These are phyloP conservation scores for Chenopodium quinoa DNA, from an alignment of 148 eudicot genomes.

Conservation along the genomic window DNA sequence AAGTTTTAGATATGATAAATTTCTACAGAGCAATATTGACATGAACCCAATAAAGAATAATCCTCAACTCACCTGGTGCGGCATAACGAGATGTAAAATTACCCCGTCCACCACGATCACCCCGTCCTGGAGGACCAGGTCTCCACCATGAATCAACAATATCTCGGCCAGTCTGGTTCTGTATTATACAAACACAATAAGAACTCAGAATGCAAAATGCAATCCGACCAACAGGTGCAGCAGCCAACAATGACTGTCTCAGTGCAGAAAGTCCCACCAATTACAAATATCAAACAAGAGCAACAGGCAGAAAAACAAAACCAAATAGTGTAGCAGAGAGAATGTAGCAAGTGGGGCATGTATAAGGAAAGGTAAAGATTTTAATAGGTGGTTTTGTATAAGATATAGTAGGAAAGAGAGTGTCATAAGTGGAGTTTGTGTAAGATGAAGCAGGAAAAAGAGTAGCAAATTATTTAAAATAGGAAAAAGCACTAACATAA, in stretches of 20 bases:
- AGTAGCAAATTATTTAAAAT: too few species aligned
- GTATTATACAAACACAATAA: slow-evolving; percentile 19
- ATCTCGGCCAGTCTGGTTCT: slow-evolving; percentile 41
- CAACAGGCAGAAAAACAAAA: background rate
- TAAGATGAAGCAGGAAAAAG: too few species aligned
- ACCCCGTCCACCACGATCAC: slow-evolving; percentile 57
- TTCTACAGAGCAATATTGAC: background rate
- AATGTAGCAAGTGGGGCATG: too few species aligned
- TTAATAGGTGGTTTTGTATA: too few species aligned
- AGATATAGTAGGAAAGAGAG: too few species aligned
- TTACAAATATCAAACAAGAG: background rate
- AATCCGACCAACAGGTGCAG: background rate
- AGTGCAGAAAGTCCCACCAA: background rate
- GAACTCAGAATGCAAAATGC: background rate
- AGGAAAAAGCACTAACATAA: too few species aligned
- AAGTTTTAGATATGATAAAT: background rate
- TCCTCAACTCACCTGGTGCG: slow-evolving; percentile 38
- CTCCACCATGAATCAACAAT: slow-evolving; percentile 44
- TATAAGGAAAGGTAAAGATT: too few species aligned
- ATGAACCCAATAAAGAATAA: background rate
- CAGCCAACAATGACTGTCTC: background rate
- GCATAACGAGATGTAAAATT: slow-evolving; percentile 39
- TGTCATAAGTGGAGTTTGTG: too few species aligned
- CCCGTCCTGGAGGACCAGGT: slow-evolving; percentile 46
- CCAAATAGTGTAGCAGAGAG: background rate